Base-by-base conservation (phyloP, 352 stramenopile species). In the Elongisporangium anandrum region DNA sequence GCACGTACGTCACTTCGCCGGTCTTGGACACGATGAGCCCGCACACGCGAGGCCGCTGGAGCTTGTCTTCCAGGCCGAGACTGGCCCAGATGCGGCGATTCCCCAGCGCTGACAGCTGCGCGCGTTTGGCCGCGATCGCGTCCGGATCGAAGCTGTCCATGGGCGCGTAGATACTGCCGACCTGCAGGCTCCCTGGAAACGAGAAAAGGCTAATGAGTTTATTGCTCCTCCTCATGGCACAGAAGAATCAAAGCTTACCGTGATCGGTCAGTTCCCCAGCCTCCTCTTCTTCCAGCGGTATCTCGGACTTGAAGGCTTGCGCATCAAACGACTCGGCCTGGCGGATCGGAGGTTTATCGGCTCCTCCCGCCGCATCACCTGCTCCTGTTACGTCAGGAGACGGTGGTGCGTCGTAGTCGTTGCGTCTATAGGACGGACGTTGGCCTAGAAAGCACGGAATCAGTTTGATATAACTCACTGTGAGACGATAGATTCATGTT, bases 11-110 rank as follows among this genome's bases (percentile, higher is more conserved):
- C 22, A 94, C 73, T 56, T 94, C 85, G 12, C 85, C 85, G 6
- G 81, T 67, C 52, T 88, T 89, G 1, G 81, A 88, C 13, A 92
- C 73, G 39, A 95, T 78, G 34, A 92, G 65, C 3, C 84, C 85
- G 49, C 72, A 87, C 13, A 66, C 52, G 3, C 80, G 77, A 16
- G 74, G 75, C 4, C 79, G 72, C 50, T 83, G 75, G 3, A 68
- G 63, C 57, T 92, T 91, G 58, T 94, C 85, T 61, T 93, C 79
- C 5, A 95, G 63, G n/a, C 85, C 85, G 12, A 95, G 72, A 54
- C 81, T 95, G 48, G 85, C 80, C 85, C 85, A 95, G 45, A 95
- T 92, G 19, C 85, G 79, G 13, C 82, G 81, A 38, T 93, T 95
- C 29, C 78, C 81, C 4, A 92, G 66, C 26, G 79, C 81, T 29